These are phyloP conservation scores for Tephrocybe rancida DNA, from an alignment of 768 basidiomycete species.

Conservation along the genomic window DNA sequence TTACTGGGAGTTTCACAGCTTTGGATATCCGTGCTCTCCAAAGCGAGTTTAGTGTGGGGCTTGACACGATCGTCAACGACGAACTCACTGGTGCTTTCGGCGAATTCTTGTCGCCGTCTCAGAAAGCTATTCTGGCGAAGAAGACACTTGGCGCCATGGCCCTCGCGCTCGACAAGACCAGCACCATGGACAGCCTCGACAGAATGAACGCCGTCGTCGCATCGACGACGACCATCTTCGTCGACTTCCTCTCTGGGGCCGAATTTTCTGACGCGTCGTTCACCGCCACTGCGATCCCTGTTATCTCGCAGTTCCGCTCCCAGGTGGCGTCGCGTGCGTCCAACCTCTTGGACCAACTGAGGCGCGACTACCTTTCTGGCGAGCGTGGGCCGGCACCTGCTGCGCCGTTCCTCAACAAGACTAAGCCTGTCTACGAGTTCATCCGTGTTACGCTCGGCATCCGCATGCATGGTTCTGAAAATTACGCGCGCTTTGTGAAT, in stretches of 20 bases:
- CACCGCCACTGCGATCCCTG: constrained; percentile 23
- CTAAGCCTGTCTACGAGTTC: constrained; percentile 68
- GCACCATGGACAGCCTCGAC: constrained; percentile 67
- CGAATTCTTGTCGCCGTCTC: constrained; percentile 29
- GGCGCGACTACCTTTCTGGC: constrained; percentile 60
- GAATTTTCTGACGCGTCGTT: constrained; percentile 32
- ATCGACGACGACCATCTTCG: constrained; percentile 52
- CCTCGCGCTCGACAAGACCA: constrained; percentile 64
- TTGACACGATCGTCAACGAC: constrained; percentile 49
- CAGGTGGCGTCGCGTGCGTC: constrained; percentile 50
- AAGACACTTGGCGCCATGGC: constrained; percentile 45
- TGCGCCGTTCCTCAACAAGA: constrained; percentile 59
- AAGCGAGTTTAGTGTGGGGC: constrained; percentile 51
- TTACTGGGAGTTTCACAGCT: constrained; percentile 37
- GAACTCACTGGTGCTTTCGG: constrained; percentile 51
- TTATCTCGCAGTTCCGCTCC: constrained; percentile 53
- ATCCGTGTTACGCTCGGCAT: constrained; percentile 66
- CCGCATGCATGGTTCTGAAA: constrained; percentile 78
- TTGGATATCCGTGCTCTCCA: constrained; percentile 80
- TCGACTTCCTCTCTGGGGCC: constrained; percentile 45
- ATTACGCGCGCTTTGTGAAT: constrained; percentile 46
- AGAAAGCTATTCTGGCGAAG: constrained; percentile 31
- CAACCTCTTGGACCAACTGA: constrained; percentile 46
- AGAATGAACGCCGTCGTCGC: constrained; percentile 67
- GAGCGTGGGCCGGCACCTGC: constrained; percentile 65